Percentiles rank a stretch among this genome's conserved stretches.
These are phyloP conservation scores for Pleurotus salmoneostramineus DNA, from an alignment of 768 basidiomycete genomes.

Conservation along the genomic window DNA sequence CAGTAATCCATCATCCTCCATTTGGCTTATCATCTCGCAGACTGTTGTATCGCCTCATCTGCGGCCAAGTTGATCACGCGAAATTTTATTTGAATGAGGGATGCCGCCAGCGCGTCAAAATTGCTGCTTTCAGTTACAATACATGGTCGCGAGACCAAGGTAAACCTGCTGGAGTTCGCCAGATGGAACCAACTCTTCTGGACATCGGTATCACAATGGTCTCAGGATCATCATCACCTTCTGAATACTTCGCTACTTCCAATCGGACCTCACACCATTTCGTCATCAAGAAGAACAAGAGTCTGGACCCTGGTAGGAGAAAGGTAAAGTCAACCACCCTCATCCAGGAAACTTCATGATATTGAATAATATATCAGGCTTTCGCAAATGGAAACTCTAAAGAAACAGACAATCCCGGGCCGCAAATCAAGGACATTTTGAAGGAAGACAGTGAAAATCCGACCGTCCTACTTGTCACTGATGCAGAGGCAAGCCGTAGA, in stretches of 20 bases:
- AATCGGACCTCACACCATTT: neutral
- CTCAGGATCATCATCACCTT: neutral
- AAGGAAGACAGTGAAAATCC: neutral
- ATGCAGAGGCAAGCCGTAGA: neutral
- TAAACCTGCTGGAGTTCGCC: neutral
- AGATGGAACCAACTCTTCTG: neutral
- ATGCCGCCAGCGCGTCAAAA: neutral
- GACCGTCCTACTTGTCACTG: neutral
- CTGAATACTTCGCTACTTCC: neutral
- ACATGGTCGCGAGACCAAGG: neutral
- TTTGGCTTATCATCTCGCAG: neutral
- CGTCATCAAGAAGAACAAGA: neutral
- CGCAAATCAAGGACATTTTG: neutral
- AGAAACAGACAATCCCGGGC: neutral
- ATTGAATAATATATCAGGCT: neutral
- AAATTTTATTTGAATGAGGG: neutral
- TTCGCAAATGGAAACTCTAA: neutral
- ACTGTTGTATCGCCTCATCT: neutral
- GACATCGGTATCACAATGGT: neutral
- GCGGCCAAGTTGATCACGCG: neutral
- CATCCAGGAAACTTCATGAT: too few species aligned
- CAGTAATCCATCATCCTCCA: neutral
- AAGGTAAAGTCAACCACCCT: neutral
- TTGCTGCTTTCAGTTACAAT: neutral
- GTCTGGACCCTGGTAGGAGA: neutral